Percentiles rank a stretch among this genome's conserved stretches.
Evolutionary conservation across 805 yeast genomes (phyloP).

Genomic region (Priceomyces carsonii): DNA sequence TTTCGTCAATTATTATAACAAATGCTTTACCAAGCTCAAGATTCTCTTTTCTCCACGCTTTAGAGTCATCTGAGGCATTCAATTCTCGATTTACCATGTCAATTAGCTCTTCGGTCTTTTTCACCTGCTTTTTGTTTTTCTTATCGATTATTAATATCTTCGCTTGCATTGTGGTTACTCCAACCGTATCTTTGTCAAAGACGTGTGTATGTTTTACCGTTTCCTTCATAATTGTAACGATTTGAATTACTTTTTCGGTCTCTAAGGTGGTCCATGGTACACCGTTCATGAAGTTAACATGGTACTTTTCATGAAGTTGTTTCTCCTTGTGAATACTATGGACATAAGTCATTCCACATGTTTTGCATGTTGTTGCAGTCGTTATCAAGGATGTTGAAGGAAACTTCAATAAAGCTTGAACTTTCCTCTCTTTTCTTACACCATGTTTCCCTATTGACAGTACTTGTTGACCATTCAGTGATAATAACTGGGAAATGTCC

Average conservation of each 20-base stretch:
- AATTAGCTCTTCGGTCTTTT: conserved; percentile 35
- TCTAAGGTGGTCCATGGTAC: conserved; percentile 40
- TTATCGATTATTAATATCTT: conserved; percentile 22
- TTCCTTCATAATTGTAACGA: conserved; percentile 27
- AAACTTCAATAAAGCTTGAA: conserved; percentile 19
- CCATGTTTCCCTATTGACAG: too few species aligned
- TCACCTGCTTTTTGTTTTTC: conserved; percentile 20
- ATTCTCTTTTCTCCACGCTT: conserved; percentile 27
- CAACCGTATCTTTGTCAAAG: conserved; percentile 29
- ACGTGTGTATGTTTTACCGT: conserved; percentile 31
- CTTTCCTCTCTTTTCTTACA: too few species aligned
- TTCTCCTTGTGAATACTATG: conserved; percentile 42
- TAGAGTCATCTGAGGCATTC: conserved; percentile 49
- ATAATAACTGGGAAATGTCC: conserved; percentile 2
- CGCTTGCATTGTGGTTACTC: conserved; percentile 11
- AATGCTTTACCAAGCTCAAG: conserved; percentile 36
- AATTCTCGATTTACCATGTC: conserved; percentile 59
- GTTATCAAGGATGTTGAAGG: too few species aligned
- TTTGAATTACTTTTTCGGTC: conserved; percentile 9
- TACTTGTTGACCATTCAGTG: conserved; percentile 1
- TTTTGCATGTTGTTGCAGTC: conserved; percentile 42
- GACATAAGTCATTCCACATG: conserved; percentile 57
- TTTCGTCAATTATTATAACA: conserved; percentile 44
- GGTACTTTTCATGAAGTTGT: conserved; percentile 53
- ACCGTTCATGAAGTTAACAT: conserved; percentile 50